Conservation (phyloP, 1,284 basidiomycete genomes). For the Leccinum variabile region DNA sequence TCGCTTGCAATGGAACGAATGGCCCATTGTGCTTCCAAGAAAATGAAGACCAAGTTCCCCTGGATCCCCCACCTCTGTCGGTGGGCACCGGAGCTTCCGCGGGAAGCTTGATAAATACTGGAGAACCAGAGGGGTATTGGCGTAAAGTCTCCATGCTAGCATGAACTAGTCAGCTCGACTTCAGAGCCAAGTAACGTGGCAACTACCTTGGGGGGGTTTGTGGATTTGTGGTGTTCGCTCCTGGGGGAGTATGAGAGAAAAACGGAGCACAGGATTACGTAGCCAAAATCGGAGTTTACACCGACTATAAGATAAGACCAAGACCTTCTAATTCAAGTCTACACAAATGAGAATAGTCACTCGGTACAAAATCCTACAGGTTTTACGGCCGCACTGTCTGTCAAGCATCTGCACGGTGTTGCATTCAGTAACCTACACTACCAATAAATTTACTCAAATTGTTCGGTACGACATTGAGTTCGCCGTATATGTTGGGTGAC, state of each 20-base stretch:
- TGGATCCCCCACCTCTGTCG: not conserved
- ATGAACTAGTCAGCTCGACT: not conserved
- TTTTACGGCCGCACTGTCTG: no score
- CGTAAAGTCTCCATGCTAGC: not conserved
- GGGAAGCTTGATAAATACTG: not conserved
- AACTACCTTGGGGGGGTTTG: not conserved
- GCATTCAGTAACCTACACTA: no score
- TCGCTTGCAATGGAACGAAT: constrained; percentile 24
- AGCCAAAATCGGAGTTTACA: not conserved
- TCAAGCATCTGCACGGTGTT: no score
- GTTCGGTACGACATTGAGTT: no score
- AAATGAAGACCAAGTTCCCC: not conserved
- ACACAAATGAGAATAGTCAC: no score
- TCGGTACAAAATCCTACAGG: no score
- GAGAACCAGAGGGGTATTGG: not conserved
- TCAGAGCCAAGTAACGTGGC: not conserved
- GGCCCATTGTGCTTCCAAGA: not conserved
- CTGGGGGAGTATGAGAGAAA: not conserved
- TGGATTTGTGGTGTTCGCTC: not conserved
- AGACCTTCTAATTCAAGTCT: no score
- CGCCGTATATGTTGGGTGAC: no score
- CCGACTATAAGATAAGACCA: no score
- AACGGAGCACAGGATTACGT: not conserved
- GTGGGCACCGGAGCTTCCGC: not conserved
- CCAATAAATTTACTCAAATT: no score